Evolutionary conservation across 768 basidiomycete genomes (phyloP).

Genomic region (Suillus decipiens): DNA sequence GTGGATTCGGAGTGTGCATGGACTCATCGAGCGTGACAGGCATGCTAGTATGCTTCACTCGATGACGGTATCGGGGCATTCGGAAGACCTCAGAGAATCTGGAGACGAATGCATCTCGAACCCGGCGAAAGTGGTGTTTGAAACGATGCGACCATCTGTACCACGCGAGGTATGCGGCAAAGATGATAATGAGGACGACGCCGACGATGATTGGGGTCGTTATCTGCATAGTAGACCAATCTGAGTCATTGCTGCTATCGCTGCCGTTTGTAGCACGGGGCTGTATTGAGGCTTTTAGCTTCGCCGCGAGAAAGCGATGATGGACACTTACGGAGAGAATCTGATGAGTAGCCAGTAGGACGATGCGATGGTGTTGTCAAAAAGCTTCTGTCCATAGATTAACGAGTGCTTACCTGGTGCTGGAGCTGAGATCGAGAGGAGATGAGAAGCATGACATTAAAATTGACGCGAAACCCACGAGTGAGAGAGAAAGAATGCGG

Average conservation of each 20-base stretch:
- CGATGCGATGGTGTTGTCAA: background rate
- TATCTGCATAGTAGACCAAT: slow-evolving; percentile 35
- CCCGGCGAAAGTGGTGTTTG: slow-evolving; percentile 17
- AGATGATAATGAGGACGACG: slow-evolving; percentile 26
- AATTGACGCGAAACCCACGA: slow-evolving; percentile 4
- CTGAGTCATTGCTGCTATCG: too few relatives aligned
- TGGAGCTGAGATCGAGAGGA: slow-evolving; percentile 1
- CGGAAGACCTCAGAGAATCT: slow-evolving; percentile 22
- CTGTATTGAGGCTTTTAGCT: slow-evolving; percentile 14
- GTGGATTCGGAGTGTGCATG: slow-evolving; percentile 13
- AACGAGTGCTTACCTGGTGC: slow-evolving; percentile 1
- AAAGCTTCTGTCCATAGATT: background rate
- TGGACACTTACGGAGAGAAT: slow-evolving; percentile 22
- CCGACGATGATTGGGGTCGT: slow-evolving; percentile 37
- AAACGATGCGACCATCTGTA: slow-evolving; percentile 17
- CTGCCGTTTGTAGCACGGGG: slow-evolving; percentile 14
- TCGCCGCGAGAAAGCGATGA: background rate
- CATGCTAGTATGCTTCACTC: slow-evolving; percentile 15
- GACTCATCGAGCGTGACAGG: slow-evolving; percentile 27
- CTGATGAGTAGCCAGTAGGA: slow-evolving; percentile 12
- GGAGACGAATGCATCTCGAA: slow-evolving; percentile 17
- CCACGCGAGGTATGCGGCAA: slow-evolving; percentile 26
- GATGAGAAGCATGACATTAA: slow-evolving; percentile 25
- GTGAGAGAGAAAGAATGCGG: background rate
- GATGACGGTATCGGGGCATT: slow-evolving; percentile 17